Evolutionary conservation across 1,139 yeast genomes (phyloP).

Genomic region (Geotrichum aggregatum): DNA sequence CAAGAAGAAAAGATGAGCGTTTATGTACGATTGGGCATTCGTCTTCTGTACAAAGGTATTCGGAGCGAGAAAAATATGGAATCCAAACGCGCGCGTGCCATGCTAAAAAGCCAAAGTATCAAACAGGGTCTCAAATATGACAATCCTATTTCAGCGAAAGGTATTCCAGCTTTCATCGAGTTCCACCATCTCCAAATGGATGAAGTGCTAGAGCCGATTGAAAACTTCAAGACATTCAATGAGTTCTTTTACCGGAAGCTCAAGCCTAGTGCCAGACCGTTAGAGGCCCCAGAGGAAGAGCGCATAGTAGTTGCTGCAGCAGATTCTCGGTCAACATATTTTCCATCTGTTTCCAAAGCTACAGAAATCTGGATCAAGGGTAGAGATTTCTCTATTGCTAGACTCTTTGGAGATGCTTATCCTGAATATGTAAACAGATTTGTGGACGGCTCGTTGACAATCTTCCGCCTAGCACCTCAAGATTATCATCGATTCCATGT

Average conservation of each 20-base stretch:
- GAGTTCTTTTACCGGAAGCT: constrained; percentile 82
- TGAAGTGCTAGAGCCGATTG: constrained; percentile 56
- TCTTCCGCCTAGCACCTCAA: constrained; percentile 91
- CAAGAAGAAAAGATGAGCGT: constrained; percentile 90
- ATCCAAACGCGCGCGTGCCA: constrained; percentile 54
- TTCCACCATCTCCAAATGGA: constrained; percentile 73
- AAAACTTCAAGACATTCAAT: constrained; percentile 66
- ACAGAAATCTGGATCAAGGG: constrained; percentile 90
- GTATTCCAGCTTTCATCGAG: constrained; percentile 71
- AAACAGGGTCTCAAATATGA: constrained; percentile 87
- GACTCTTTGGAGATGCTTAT: constrained; percentile 59
- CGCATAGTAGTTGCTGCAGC: constrained; percentile 73
- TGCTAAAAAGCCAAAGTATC: constrained; percentile 61
- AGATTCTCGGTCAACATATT: constrained; percentile 79
- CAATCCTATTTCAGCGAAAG: constrained; percentile 56
- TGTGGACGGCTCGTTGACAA: constrained; percentile 60
- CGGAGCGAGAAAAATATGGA: constrained; percentile 46
- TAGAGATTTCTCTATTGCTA: constrained; percentile 61
- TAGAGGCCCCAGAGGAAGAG: constrained; percentile 53
- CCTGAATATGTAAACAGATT: constrained; percentile 47
- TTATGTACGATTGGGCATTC: constrained; percentile 80
- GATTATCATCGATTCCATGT: constrained; percentile 93
- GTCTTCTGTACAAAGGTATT: constrained; percentile 75
- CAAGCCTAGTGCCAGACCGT: constrained; percentile 63
- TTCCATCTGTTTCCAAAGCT: constrained; percentile 57